Evolutionary conservation across 2,329 filamentous ascomycete genomes (phyloP).

Genomic region (Claviceps cyperi): DNA sequence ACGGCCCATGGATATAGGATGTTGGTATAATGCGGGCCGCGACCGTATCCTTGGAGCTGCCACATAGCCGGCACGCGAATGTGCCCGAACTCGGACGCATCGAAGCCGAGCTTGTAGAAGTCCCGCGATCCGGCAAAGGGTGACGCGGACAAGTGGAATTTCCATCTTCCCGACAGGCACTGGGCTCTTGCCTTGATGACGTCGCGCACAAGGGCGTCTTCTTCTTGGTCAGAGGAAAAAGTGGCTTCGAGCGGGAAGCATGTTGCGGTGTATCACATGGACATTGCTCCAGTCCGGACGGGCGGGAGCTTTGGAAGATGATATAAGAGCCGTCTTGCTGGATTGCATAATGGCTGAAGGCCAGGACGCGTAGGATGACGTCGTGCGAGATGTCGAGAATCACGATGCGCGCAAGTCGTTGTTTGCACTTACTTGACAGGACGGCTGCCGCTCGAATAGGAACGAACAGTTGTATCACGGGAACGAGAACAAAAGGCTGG

Average conservation of each 20-base stretch:
- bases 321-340: neutral
- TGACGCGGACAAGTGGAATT: constrained; percentile 32
- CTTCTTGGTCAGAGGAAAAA: constrained; percentile 37
- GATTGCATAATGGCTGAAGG: neutral
- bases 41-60: constrained; percentile 54
- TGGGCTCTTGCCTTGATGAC: constrained; percentile 23
- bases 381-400: neutral
- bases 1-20: constrained; percentile 53
- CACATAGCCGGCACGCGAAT: constrained; percentile 54
- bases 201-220: constrained; percentile 32
- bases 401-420: neutral
- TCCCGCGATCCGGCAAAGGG: constrained; percentile 30
- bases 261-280: constrained; percentile 43
- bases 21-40: constrained; percentile 55
- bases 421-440: neutral
- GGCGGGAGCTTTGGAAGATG: neutral
- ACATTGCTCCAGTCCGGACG: constrained; percentile 48
- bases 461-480: neutral
- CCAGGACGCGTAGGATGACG: neutral
- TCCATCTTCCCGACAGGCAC: constrained; percentile 39
- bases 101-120: constrained; percentile 24
- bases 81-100: constrained; percentile 19
- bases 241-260: constrained; percentile 39
- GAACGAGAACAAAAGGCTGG: neutral
- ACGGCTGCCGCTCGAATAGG: neutral